Percentiles rank a stretch among this genome's conserved stretches.
These are phyloP conservation scores for Scutellaria minor DNA, from an alignment of 257 asterid genomes.

Conservation along the genomic window DNA sequence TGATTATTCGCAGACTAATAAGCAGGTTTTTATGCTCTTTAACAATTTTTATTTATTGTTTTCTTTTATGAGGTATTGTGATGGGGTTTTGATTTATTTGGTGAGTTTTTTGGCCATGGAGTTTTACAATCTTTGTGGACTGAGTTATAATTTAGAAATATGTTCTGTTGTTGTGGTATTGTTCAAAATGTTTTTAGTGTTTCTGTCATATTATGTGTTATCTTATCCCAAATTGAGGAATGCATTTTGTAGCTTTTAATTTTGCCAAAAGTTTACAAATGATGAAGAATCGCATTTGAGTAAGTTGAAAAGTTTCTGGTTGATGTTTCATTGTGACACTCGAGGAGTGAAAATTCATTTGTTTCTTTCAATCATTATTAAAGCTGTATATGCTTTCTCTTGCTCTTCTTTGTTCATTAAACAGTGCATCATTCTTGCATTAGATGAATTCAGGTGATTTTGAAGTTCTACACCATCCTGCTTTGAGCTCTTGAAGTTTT, in stretches of 20 bases:
- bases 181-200: background rate
- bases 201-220: background rate
- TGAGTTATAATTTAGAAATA: background rate
- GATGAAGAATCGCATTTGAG: conserved; percentile 3
- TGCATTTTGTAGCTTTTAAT: background rate
- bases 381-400: conserved; percentile 1
- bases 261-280: background rate
- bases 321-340: background rate
- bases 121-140: background rate
- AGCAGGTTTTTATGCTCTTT: conserved; percentile 54
- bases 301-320: background rate
- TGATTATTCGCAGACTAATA: conserved; percentile 85
- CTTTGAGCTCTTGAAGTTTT: background rate
- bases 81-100: conserved; percentile 12
- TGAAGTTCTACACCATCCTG: background rate
- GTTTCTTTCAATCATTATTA: background rate
- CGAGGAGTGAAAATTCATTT: background rate
- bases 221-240: background rate
- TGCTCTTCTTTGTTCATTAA: background rate
- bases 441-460: conserved; percentile 11
- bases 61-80: background rate
- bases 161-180: background rate
- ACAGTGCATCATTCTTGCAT: background rate
- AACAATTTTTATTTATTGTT: background rate
- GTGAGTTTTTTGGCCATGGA: background rate